Percentiles rank a stretch among this genome's conserved stretches.
These are phyloP conservation scores for Kwoniella shandongensis DNA, from an alignment of 768 basidiomycete genomes.

Conservation along the genomic window DNA sequence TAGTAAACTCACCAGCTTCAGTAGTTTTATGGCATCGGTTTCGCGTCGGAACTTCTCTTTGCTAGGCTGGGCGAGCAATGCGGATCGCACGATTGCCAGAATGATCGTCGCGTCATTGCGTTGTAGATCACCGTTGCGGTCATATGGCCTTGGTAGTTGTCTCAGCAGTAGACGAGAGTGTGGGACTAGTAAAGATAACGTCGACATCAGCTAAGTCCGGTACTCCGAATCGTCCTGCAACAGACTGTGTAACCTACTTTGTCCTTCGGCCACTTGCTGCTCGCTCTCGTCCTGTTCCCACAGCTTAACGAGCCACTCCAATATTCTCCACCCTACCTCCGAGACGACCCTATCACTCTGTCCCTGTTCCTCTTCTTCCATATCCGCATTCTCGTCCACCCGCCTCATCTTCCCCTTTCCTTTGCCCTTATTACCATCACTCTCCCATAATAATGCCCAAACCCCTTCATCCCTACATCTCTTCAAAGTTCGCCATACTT, in stretches of 20 bases:
- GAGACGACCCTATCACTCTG: slow-evolving; percentile 14
- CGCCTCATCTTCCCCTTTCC: slow-evolving; percentile 13
- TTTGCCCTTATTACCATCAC: slow-evolving; percentile 15
- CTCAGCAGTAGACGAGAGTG: slow-evolving; percentile 29
- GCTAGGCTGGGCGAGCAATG: not conserved
- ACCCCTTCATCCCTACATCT: slow-evolving; percentile 17
- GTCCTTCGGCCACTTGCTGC: not conserved
- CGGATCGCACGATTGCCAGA: slow-evolving; percentile 12
- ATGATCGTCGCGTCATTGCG: slow-evolving; percentile 23
- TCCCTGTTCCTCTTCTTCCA: slow-evolving; percentile 20
- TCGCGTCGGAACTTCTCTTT: not conserved
- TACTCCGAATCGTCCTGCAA: no score
- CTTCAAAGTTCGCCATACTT: slow-evolving; percentile 8
- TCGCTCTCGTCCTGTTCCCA: slow-evolving; percentile 34
- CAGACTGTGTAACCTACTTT: not conserved
- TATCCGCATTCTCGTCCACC: slow-evolving; percentile 14
- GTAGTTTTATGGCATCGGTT: slow-evolving; percentile 3
- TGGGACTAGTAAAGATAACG: not conserved
- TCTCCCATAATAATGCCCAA: slow-evolving; percentile 26
- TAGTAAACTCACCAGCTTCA: slow-evolving; percentile 11
- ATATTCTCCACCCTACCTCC: slow-evolving; percentile 23
- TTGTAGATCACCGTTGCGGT: slow-evolving; percentile 11
- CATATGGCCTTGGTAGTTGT: slow-evolving; percentile 30
- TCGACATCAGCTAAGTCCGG: not conserved
- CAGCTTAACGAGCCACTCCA: slow-evolving; percentile 27